These are phyloP conservation scores for Tuber melanosporum DNA, from an alignment of 495 filamentous ascomycete genomes.

Conservation along the genomic window DNA sequence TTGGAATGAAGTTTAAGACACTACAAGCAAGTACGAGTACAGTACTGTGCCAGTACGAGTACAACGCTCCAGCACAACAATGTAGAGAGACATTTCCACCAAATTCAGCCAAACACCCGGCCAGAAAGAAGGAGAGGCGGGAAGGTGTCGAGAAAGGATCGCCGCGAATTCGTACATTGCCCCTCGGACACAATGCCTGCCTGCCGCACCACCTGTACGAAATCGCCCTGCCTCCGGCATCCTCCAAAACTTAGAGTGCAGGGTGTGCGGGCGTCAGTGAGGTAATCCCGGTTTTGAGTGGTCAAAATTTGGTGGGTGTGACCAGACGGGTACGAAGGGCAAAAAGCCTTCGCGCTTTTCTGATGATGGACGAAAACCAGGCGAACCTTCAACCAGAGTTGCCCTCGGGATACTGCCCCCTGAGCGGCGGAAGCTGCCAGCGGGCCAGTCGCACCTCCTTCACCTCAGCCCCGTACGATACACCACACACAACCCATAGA, in stretches of 20 bases:
- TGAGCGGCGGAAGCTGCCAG: background rate
- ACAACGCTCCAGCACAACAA: background rate
- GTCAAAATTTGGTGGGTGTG: background rate
- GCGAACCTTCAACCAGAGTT: background rate
- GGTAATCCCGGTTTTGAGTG: background rate
- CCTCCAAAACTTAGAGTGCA: background rate
- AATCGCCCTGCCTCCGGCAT: background rate
- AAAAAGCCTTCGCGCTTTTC: background rate
- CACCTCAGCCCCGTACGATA: background rate
- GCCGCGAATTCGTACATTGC: background rate
- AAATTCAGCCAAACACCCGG: background rate
- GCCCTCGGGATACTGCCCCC: background rate
- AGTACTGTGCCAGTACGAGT: background rate
- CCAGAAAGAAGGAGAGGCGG: background rate
- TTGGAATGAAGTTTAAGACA: background rate
- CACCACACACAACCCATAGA: background rate
- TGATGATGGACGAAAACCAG: background rate
- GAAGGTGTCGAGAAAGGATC: background rate
- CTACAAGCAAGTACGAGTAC: no score
- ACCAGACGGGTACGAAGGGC: background rate
- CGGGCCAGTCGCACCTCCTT: background rate
- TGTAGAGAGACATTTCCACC: background rate
- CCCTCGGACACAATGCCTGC: background rate
- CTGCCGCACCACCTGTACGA: background rate
- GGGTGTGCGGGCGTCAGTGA: background rate